Conservation (phyloP, 768 basidiomycete species). For the Tephrocybe sp. region DNA sequence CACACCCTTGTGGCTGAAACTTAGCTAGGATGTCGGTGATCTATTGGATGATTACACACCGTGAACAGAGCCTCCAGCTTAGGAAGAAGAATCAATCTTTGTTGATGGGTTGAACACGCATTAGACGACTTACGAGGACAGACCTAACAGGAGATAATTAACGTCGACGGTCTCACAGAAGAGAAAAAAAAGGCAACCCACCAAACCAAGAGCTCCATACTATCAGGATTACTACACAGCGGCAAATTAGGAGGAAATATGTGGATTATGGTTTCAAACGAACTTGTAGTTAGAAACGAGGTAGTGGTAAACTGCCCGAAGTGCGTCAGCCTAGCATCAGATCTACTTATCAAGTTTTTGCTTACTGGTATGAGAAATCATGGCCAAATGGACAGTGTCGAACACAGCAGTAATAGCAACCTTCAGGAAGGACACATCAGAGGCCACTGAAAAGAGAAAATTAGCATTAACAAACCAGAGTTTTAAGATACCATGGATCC, state of each 20-base stretch:
- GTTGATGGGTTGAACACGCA: neutral
- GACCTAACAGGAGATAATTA: constrained; percentile 29
- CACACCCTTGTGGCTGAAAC: constrained; percentile 37
- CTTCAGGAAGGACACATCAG: constrained; percentile 20
- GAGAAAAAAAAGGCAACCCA: constrained; percentile 9
- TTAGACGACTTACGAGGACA: constrained; percentile 30
- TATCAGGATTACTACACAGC: constrained; percentile 21
- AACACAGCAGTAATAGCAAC: constrained; percentile 40
- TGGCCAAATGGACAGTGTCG: constrained; percentile 47
- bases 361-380: constrained; percentile 48
- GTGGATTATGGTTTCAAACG: neutral
- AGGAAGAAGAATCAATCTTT: neutral
- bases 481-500: constrained; percentile 18
- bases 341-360: neutral
- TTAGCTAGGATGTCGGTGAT: constrained; percentile 1
- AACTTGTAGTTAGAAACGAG: constrained; percentile 20
- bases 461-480: constrained; percentile 6
- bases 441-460: neutral
- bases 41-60: constrained; percentile 25
- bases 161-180: neutral
- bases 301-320: constrained; percentile 21
- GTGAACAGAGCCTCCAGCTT: constrained; percentile 49
- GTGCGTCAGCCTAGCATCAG: neutral
- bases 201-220: constrained; percentile 27
- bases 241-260: neutral